Conservation (phyloP, 1,139 yeast genomes). For the Scheffersomyces quercinus region DNA sequence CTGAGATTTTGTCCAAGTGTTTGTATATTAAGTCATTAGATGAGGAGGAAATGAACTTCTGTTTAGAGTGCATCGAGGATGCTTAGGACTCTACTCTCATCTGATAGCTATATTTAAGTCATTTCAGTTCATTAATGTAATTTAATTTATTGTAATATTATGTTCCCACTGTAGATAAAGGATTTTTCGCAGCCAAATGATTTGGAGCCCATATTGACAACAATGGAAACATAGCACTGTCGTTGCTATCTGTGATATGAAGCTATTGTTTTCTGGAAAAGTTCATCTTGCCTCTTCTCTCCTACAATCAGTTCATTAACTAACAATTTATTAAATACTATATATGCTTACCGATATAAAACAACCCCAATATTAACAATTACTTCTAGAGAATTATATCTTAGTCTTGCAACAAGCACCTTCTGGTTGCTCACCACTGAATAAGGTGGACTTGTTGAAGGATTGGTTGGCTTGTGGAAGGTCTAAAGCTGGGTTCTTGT, state of each 20-base stretch:
- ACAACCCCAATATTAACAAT: no score
- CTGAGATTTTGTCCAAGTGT: constrained; percentile 77
- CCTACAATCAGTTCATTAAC: background rate
- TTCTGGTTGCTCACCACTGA: constrained; percentile 22
- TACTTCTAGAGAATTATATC: constrained; percentile 9
- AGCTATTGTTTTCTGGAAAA: no score
- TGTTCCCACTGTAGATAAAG: background rate
- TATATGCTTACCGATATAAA: background rate
- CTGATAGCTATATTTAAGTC: background rate
- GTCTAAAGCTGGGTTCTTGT: constrained; percentile 80
- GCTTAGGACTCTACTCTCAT: background rate
- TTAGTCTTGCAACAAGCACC: constrained; percentile 50
- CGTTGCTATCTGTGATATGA: no score
- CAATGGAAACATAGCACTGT: no score
- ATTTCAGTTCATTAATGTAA: no score
- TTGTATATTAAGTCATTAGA: constrained; percentile 76
- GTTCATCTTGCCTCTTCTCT: no score
- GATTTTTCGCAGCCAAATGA: no score
- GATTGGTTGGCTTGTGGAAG: constrained; percentile 71
- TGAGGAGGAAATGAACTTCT: constrained; percentile 69
- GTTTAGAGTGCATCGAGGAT: constrained; percentile 16
- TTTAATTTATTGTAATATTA: background rate
- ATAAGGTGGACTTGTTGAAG: constrained; percentile 68
- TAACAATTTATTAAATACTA: background rate
- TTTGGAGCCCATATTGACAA: no score